Evolutionary conservation across 2,329 filamentous ascomycete genomes (phyloP).

Genomic region (Fusarium sp.): DNA sequence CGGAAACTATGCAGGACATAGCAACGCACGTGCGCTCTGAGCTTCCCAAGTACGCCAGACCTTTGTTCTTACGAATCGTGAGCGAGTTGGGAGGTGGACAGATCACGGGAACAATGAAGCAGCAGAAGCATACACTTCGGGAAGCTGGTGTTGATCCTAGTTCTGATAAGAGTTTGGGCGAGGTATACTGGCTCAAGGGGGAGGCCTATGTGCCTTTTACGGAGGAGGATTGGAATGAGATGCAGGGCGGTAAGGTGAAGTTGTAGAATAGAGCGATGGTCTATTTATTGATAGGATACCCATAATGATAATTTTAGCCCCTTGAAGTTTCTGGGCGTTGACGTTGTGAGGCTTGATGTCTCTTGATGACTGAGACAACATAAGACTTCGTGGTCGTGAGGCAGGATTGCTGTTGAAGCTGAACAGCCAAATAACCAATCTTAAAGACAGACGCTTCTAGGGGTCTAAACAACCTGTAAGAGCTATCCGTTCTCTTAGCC

Average conservation of each 20-base stretch:
- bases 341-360: neutral
- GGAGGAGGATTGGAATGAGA: slow-evolving; percentile 73
- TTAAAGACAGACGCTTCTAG: no score
- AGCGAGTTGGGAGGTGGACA: slow-evolving; percentile 66
- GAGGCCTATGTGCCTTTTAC: slow-evolving; percentile 77
- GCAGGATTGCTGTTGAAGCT: no score
- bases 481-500: no score
- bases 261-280: slow-evolving; percentile 59
- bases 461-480: no score
- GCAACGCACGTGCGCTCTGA: slow-evolving; percentile 67
- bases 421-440: no score
- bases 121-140: slow-evolving; percentile 82
- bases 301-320: slow-evolving; percentile 5
- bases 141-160: slow-evolving; percentile 78
- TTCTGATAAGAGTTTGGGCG: slow-evolving; percentile 59
- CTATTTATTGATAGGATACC: slow-evolving; percentile 15
- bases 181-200: slow-evolving; percentile 74
- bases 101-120: slow-evolving; percentile 87
- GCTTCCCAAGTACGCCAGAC: slow-evolving; percentile 80
- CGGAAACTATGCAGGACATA: slow-evolving; percentile 67
- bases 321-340: neutral
- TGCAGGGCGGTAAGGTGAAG: slow-evolving; percentile 77
- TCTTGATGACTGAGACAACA: no score
- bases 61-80: slow-evolving; percentile 80
- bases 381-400: no score